Base-by-base conservation (phyloP, 305 asterid genomes). In the Coffea humblotiana region DNA sequence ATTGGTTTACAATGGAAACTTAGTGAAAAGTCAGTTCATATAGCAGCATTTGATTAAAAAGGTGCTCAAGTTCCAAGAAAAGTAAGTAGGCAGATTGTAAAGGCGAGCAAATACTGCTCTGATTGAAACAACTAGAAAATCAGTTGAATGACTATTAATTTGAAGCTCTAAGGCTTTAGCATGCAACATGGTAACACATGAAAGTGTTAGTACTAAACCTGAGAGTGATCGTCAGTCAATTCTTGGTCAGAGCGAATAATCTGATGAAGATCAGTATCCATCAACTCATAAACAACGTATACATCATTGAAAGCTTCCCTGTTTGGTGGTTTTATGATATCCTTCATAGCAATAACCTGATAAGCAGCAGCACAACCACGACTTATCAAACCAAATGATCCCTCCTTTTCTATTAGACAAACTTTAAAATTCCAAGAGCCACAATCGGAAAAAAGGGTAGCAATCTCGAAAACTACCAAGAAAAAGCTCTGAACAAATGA, bases 251-350 rank as follows among this genome's bases (percentile, higher is more conserved):
- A 92, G 52, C 97, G 91, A 79, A 92, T 94, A 37, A 94, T 92
- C 89, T 94, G 98, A 83, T 94, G 96, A 86, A 93, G 90, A 80
- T 93, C 97, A 6, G 97, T 93, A 79, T 93, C 97, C 97, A 92
- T 86, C 85, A 92, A 76, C 73, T 92, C 98, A 83, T 88, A 94
- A 72, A 94, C 93, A 77, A 92, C 88, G 86, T 92, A 94, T 56
- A 92, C 98, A 79, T 94, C 98, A 76, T 90, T 89, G 82, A 94
- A 94, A 77, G 86, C 82, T 70, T 91, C 94, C 88, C 79, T 88
- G 78, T 77, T 85, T 11, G 97, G 97, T 52, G 98, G 97, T 80
- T 86, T 88, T 72, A 94, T 92, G 73, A 94, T 90, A 79, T 94
- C 98, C 86, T 91, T 94, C 88, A 94, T 91, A 43, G 91, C 89